Base-by-base conservation (phyloP, 805 yeast genomes). In the Candida maris region DNA sequence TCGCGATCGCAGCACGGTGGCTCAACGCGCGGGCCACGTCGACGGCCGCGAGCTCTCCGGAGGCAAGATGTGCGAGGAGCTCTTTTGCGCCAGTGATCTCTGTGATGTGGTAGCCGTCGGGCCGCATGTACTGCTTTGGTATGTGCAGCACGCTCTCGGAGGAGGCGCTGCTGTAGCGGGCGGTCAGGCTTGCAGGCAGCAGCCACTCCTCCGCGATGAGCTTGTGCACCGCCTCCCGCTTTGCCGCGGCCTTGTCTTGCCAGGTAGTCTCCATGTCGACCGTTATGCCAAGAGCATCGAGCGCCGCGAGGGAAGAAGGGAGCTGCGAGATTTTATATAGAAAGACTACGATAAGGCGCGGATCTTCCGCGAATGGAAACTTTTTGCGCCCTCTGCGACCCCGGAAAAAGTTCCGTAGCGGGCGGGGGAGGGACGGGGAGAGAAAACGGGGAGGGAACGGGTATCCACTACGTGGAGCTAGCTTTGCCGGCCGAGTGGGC, bases 1-100 rank as follows among this genome's bases (percentile, higher is more conserved):
- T 57, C 2, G 46, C 41, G 18, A 52, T 27, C 2, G 56, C 52
- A 14, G 59, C 54, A 17, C 56, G 39, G 29, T 54, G 56, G 23
- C 56, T 49, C 38, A 48, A 55, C 1, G 59, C 56, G 9, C 10
- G 8, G 24, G 12, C 24, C 12, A 21, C 24, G 8, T 21, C 24
- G 24, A 21, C 24, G 8, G 24, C 24, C 10, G 10, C 12, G 24
- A 21, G 24, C 8, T 21, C 24, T 12, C 10, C 24, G 8, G 24
- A 9, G 8, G 24, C 24, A 21, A 21, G 24, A 9, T 21, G 8
- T 21, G 10, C 12, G 12, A 8, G 12, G 8, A 21, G 24, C 12
- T 21, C 24, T 12, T 21, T 21, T 21, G 24, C 24, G 12, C 12
- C 24, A 21, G 12, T 12, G 12, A 21, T 21, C 24, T 21, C 24